These are phyloP conservation scores for Aegilops bicornis DNA, from an alignment of 176 grass and related monocot genomes.

Conservation along the genomic window DNA sequence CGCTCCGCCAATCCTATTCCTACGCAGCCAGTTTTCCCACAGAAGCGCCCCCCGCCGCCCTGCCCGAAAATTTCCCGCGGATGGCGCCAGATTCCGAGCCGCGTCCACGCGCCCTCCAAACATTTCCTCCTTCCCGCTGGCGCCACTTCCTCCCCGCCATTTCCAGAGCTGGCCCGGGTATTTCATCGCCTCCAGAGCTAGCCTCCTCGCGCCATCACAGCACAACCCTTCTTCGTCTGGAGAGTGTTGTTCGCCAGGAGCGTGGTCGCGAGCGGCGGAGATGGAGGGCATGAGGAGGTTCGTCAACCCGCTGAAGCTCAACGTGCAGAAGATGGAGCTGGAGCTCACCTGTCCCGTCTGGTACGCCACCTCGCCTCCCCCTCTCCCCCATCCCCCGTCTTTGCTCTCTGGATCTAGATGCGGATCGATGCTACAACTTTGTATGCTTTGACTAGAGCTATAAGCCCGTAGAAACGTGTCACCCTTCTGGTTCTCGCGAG, in stretches of 20 bases:
- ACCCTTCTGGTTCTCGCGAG: background rate
- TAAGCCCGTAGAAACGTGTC: background rate
- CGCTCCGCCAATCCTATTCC: too few species aligned
- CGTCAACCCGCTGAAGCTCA: constrained; percentile 83
- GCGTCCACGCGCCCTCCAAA: background rate
- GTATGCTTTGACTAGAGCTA: background rate
- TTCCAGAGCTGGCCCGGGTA: background rate
- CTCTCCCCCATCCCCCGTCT: background rate
- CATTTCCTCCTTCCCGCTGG: constrained; percentile 32
- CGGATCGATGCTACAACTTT: background rate
- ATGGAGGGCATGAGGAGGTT: constrained; percentile 74
- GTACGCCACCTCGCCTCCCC: constrained; percentile 10
- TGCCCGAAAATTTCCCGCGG: constrained; percentile 23
- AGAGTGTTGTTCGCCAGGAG: background rate
- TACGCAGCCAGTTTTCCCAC: too few species aligned
- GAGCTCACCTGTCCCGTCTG: constrained; percentile 96
- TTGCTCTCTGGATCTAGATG: background rate
- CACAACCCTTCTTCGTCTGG: background rate
- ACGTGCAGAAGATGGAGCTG: constrained; percentile 96
- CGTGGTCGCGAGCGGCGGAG: background rate
- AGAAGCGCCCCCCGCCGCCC: too few species aligned
- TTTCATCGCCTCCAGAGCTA: constrained; percentile 14
- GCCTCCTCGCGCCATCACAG: background rate
- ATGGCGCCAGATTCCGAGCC: background rate
- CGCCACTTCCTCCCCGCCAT: background rate